Conservation (phyloP, 1,284 basidiomycete genomes). For the Trichosporon asahii region DNA sequence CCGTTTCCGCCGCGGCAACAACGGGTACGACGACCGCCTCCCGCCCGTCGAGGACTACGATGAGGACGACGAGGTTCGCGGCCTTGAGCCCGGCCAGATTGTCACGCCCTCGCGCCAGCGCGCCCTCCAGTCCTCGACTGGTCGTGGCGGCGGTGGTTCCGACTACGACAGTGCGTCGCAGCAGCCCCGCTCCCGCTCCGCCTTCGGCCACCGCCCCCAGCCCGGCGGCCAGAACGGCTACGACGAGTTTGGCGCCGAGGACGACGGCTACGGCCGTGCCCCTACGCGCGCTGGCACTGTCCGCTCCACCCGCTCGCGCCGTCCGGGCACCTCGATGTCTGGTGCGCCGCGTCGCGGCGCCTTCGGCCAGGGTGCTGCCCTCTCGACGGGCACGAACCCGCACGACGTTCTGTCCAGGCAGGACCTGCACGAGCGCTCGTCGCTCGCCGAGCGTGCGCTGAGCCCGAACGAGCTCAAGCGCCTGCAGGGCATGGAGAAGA, state of each 20-base stretch:
- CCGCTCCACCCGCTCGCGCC: slow-evolving; percentile 13
- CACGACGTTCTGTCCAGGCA: slow-evolving; percentile 48
- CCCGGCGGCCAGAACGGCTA: slow-evolving; percentile 31
- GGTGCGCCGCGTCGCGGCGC: slow-evolving; percentile 43
- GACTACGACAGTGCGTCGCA: slow-evolving; percentile 15
- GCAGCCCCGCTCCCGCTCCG: slow-evolving; percentile 30
- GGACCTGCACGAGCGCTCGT: slow-evolving; percentile 48
- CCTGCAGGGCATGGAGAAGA: slow-evolving; percentile 46
- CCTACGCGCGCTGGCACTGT: slow-evolving; percentile 23
- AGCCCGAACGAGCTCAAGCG: slow-evolving; percentile 35
- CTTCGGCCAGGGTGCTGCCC: slow-evolving; percentile 47
- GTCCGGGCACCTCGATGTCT: not conserved
- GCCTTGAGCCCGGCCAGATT: slow-evolving; percentile 33
- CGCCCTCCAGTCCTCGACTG: slow-evolving; percentile 35
- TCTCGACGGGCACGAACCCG: slow-evolving; percentile 47
- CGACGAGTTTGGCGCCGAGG: slow-evolving; percentile 26
- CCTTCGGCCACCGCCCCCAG: slow-evolving; percentile 38
- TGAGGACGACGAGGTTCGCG: slow-evolving; percentile 19
- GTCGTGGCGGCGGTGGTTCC: slow-evolving; percentile 23
- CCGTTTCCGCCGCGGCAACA: slow-evolving; percentile 2
- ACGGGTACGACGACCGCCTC: slow-evolving; percentile 17
- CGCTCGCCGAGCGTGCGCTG: slow-evolving; percentile 43
- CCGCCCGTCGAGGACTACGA: slow-evolving; percentile 20
- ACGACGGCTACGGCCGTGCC: slow-evolving; percentile 26
- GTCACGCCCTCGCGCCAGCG: slow-evolving; percentile 35